Base-by-base conservation (phyloP, 192 early-diverging fungal genomes). In the Coemansia sp. region DNA sequence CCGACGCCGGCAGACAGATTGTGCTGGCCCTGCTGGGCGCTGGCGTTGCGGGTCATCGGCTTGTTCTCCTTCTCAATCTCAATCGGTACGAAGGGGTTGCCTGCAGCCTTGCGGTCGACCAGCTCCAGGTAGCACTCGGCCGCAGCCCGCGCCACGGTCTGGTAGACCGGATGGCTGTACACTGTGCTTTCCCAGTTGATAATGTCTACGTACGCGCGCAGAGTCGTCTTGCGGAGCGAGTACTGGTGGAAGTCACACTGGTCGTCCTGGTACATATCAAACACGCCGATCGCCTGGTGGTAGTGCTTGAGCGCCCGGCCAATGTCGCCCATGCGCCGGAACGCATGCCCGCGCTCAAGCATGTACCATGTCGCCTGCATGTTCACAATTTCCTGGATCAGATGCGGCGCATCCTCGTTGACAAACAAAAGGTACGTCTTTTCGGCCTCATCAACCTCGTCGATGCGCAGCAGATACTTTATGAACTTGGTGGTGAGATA, bases 191-290 rank as follows among this genome's bases (percentile, higher is more conserved):
- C 92, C 58, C 86, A 84, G n/a, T 82, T 69, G 16, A 98, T 66
- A 42, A 95, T 81, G 16, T 91, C 87, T 8, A 92, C 68, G 61
- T 98, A 98, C 9, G 92, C 81, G 30, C 92, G 83, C 38, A 97
- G 67, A 27, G 95, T 95, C 38, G 81, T 80, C 80, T 95, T 95
- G 62, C 97, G 92, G 29, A 95, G 77, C 54, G 86, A 91, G 73
- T 97, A 98, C 19, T 82, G 81, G 69, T 98, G 97, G 83, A 97
- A 98, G 73, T 98, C 97, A 54, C 95, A 93, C 76, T 96, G 92
- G 57, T 95, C 94, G 51, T 93, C 92, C 32, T 87, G 86, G 65
- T 90, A 91, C 51, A 93, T 92, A 33, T 56, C 62, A 67, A 96
- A 98, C 71, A 86, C 82, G 69, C 84, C 86, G 24, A 90, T 86